These are phyloP conservation scores for Septoria petroselini DNA, from an alignment of 2,329 filamentous ascomycete genomes.

Conservation along the genomic window DNA sequence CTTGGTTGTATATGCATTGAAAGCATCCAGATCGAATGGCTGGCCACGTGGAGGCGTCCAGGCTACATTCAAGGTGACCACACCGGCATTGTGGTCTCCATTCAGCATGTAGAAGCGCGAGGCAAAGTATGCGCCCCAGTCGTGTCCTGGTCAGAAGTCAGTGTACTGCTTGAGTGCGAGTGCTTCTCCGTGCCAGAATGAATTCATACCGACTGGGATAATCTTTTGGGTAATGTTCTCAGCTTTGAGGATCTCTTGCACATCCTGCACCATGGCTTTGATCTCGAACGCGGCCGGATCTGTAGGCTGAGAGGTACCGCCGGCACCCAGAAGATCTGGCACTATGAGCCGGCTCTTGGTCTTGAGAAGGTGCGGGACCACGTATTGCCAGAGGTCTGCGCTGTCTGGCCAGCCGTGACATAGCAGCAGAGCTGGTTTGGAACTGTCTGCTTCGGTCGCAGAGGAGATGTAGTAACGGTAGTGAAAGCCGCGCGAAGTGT, in stretches of 20 bases:
- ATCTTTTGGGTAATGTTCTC: constrained; percentile 33
- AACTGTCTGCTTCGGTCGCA: constrained; percentile 30
- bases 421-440: constrained; percentile 39
- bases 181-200: not conserved
- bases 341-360: constrained; percentile 42
- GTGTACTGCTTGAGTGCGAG: not conserved
- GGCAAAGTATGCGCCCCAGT: constrained; percentile 41
- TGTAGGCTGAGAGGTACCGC: constrained; percentile 43
- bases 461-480: constrained; percentile 45
- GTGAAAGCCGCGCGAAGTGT: constrained; percentile 31
- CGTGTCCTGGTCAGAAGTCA: constrained; percentile 3
- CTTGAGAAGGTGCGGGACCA: constrained; percentile 43
- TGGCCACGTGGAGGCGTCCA: constrained; percentile 41
- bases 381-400: constrained; percentile 46
- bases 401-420: constrained; percentile 53
- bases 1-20: constrained; percentile 37
- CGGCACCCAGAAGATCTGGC: constrained; percentile 42
- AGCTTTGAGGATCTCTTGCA: constrained; percentile 43
- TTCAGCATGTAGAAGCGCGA: constrained; percentile 45
- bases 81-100: constrained; percentile 41
- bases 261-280: constrained; percentile 39
- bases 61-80: constrained; percentile 45
- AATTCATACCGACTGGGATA: constrained; percentile 28
- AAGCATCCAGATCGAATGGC: constrained; percentile 41
- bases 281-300: constrained; percentile 41